A percentile compares a stretch with the other conserved stretches of the same genome.
phyloP scores from a whole-genome alignment of 2,329 filamentous ascomycete species.

The Arthrobotrys sphaeroides region DNA sequence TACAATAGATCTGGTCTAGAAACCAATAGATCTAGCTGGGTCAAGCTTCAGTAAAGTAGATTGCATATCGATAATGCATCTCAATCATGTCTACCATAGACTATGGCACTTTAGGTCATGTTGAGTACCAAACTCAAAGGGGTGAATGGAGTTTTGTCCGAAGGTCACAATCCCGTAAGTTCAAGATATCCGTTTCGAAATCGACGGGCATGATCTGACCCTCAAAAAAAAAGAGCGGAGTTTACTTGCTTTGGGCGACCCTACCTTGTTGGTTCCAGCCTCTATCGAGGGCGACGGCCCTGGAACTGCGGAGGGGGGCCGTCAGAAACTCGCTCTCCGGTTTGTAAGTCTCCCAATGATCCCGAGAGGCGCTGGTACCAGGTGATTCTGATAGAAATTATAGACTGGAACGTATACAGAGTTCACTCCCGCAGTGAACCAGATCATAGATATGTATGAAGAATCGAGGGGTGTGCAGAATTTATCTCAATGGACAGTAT shows the following conservation, averaged over 20 bases:
- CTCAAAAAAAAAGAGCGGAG: not conserved
- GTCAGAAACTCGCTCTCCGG: conserved; percentile 25
- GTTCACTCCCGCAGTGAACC: conserved; percentile 28
- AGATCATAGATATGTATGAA: conserved; percentile 44
- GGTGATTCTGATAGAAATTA: not conserved
- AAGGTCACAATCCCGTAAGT: conserved; percentile 31
- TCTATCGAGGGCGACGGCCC: not conserved
- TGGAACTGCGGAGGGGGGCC: not conserved
- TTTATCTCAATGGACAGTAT: conserved; percentile 28
- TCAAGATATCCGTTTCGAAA: not conserved
- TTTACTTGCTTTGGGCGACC: conserved; percentile 17
- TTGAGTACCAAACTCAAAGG: conserved; percentile 40
- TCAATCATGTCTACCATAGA: conserved; percentile 41
- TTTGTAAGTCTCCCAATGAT: conserved; percentile 15
- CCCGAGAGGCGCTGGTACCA: not conserved
- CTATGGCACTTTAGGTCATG: conserved; percentile 51
- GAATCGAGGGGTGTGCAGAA: conserved; percentile 27
- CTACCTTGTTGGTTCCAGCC: conserved; percentile 6
- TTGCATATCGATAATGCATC: conserved; percentile 13
- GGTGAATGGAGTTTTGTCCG: conserved; percentile 46
- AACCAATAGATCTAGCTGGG: not conserved
- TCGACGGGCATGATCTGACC: too few relatives aligned
- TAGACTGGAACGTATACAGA: conserved; percentile 29
- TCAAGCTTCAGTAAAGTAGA: not conserved
- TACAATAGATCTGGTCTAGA: too few relatives aligned